Conservation (phyloP, 164 flowering plant species). For the Tetracentron sinense region DNA sequence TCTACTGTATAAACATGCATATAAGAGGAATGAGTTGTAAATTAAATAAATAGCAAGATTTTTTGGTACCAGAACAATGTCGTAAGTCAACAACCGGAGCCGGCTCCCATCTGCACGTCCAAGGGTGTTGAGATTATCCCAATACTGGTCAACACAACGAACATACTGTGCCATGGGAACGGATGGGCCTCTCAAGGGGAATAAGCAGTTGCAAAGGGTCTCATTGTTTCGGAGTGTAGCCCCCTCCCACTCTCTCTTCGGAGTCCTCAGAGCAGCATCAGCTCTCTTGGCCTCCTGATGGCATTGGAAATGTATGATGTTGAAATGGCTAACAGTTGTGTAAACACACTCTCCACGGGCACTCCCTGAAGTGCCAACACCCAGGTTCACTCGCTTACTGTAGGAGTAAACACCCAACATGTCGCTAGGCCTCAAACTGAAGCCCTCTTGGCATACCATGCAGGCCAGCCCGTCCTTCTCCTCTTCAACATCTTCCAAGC, state of each 20-base stretch:
- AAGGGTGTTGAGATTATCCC: slow-evolving; percentile 93
- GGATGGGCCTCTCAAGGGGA: slow-evolving; percentile 88
- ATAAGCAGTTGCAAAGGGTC: slow-evolving; percentile 92
- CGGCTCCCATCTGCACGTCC: slow-evolving; percentile 97
- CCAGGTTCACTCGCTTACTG: slow-evolving; percentile 92
- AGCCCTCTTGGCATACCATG: slow-evolving; percentile 99
- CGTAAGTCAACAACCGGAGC: slow-evolving; percentile 86
- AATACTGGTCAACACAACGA: slow-evolving; percentile 84
- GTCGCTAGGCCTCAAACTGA: slow-evolving; percentile 85
- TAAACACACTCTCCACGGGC: slow-evolving; percentile 96
- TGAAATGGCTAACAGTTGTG: slow-evolving; percentile 97
- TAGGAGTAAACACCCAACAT: slow-evolving; percentile 88
- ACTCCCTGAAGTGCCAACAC: slow-evolving; percentile 71
- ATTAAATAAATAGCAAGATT: background rate
- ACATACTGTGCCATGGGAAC: slow-evolving; percentile 75
- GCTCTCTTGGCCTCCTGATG: slow-evolving; percentile 98
- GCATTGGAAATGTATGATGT: slow-evolving; percentile 95
- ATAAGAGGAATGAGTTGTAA: background rate
- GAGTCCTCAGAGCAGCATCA: slow-evolving; percentile 87
- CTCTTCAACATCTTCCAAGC: slow-evolving; percentile 91
- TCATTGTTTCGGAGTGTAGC: slow-evolving; percentile 93
- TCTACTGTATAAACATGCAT: background rate
- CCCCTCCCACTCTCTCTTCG: slow-evolving; percentile 99
- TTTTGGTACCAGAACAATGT: slow-evolving; percentile 85
- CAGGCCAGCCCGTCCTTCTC: slow-evolving; percentile 97